Percentiles rank a stretch among this genome's conserved stretches.
These are phyloP conservation scores for Populus hybrid DNA, from an alignment of 441 rosid genomes.

Conservation along the genomic window DNA sequence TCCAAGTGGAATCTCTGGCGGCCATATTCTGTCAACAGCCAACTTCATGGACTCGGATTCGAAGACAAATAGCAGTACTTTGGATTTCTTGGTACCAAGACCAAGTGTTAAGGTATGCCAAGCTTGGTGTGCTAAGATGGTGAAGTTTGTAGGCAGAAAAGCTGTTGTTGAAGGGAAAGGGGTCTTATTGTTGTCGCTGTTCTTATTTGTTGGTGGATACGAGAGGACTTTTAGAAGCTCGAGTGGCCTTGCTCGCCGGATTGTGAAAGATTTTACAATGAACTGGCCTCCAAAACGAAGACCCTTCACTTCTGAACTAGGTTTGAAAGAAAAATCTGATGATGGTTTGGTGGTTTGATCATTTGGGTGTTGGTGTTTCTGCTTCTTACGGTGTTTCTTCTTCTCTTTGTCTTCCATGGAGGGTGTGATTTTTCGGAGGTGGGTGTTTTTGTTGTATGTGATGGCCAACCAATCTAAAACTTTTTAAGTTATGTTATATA, in stretches of 20 bases:
- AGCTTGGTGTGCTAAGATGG: slow-evolving; percentile 88
- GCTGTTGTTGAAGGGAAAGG: slow-evolving; percentile 76
- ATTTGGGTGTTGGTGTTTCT: slow-evolving; percentile 62
- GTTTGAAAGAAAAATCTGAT: slow-evolving; percentile 70
- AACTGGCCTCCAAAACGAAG: slow-evolving; percentile 83
- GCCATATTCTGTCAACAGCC: slow-evolving; percentile 63
- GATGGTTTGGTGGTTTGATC: slow-evolving; percentile 47
- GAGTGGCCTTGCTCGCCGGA: slow-evolving; percentile 63
- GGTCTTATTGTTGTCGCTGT: slow-evolving; percentile 19
- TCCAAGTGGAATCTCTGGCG: slow-evolving; percentile 76
- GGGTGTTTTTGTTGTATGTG: slow-evolving; percentile 3
- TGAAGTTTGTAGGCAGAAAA: slow-evolving; percentile 86
- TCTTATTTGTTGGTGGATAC: slow-evolving; percentile 38
- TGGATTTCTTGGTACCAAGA: slow-evolving; percentile 78
- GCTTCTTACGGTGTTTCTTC: slow-evolving; percentile 50
- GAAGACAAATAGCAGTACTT: slow-evolving; percentile 70
- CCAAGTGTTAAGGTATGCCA: slow-evolving; percentile 94
- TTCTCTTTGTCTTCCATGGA: slow-evolving; percentile 43
- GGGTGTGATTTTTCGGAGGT: neutral
- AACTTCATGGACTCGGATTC: slow-evolving; percentile 73
- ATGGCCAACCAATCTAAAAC: slow-evolving; percentile 32
- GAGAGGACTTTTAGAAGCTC: slow-evolving; percentile 81
- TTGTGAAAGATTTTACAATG: slow-evolving; percentile 87
- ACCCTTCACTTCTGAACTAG: slow-evolving; percentile 73
- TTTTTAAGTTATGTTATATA: slow-evolving; percentile 23